Evolutionary conservation across 306 rosid genomes (phyloP), one percentile per base, ranked within the genome.

Genomic region (Malus asiatica): DNA sequence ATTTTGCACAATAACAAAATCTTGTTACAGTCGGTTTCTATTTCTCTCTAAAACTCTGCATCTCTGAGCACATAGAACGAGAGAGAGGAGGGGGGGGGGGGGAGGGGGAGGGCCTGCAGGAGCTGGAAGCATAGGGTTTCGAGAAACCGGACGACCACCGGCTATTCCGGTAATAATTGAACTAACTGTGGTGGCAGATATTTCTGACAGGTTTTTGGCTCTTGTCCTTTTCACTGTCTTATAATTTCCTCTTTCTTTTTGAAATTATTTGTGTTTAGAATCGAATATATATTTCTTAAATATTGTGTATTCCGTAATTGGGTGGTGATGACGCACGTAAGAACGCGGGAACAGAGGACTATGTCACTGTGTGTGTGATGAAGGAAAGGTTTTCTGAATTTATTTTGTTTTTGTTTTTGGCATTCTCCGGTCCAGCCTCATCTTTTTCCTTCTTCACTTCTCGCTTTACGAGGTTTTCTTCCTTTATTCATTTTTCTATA

Each of bases 311-410:
- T 60, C 62, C 32, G 78, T 32, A 33, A 33, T 52, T 32, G 71
- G 62, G 77, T 23, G 58, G 60, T 46, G 89, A 88, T 85, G 93
- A 85, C 88, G 96, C 90, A 90, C 90, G 96, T 90, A 89, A 81
- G 90, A 80, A 83, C 79, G 81, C 83, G 77, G 83, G 77, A 79
- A 76, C 83, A 81, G 79, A 32, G 27, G 20, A 48, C 55, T 42
- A 42, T 9, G 45, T 42, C 45, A 42, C 45, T 42, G 20, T 27
- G 48, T 38, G 44, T 22, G 75, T 32, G 70, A 78, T 66, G 88
- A 87, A 80, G 80, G 90, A 86, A 83, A 88, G 85, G 66, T 48
- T 48, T 48, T 48, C 86, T 63, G 83, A 75, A 76, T 86, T 83
- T 85, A 4, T 48, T 48, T 48, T 2, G 20, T 16, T 48, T 48